These are phyloP conservation scores for Phialophora chinensis DNA, from an alignment of 2,329 filamentous ascomycete genomes.

Conservation along the genomic window DNA sequence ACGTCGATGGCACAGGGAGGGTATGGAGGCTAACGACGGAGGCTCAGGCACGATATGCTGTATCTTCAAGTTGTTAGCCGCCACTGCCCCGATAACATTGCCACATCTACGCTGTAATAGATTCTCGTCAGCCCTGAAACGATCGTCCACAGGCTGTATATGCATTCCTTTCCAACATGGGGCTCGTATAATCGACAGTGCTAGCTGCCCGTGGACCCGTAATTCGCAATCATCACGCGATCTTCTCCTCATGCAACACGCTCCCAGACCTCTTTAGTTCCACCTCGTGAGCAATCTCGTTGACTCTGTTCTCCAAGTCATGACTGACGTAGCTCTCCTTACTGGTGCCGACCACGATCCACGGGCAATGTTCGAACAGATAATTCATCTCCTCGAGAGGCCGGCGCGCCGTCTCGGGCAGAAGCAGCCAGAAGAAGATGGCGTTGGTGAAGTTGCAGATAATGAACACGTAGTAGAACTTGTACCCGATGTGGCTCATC, in stretches of 20 bases:
- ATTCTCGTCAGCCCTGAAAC: too few relatives aligned
- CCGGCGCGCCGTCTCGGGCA: constrained; percentile 65
- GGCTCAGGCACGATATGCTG: too few relatives aligned
- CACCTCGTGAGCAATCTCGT: constrained; percentile 62
- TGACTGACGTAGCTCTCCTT: constrained; percentile 59
- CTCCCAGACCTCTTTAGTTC: constrained; percentile 27
- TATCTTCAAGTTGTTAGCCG: too few relatives aligned
- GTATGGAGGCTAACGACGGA: too few relatives aligned
- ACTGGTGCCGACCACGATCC: constrained; percentile 65
- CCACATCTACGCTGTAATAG: too few relatives aligned
- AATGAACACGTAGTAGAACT: constrained; percentile 66
- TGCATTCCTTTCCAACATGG: too few relatives aligned
- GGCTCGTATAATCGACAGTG: neutral
- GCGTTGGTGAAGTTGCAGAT: constrained; percentile 73
- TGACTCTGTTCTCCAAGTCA: constrained; percentile 65
- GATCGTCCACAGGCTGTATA: too few relatives aligned
- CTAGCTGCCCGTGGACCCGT: neutral
- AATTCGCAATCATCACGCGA: neutral
- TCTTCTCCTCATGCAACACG: constrained; percentile 34
- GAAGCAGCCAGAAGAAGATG: constrained; percentile 69
- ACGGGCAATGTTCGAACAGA: constrained; percentile 68
- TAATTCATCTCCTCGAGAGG: constrained; percentile 72
- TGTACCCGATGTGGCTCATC: constrained; percentile 61
- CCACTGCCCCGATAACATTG: too few relatives aligned
- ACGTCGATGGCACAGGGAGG: too few relatives aligned